phyloP scores from a whole-genome alignment of 2,329 filamentous ascomycete species.

The Chalara sp. region DNA sequence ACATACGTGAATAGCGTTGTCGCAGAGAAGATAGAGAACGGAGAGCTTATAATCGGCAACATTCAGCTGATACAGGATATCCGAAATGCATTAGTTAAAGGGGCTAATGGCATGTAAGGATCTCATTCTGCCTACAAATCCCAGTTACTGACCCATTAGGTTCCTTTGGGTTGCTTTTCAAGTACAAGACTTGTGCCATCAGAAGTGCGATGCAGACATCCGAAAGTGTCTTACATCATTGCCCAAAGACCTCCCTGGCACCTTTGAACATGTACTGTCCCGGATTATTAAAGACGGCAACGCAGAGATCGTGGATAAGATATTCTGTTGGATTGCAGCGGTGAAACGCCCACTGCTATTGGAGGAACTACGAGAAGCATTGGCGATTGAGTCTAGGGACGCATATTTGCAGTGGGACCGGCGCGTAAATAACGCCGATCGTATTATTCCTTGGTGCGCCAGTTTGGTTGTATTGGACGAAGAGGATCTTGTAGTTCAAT shows the following conservation, averaged over 20 bases:
- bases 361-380: conserved; percentile 31
- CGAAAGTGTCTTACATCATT: conserved; percentile 23
- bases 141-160: conserved; percentile 20
- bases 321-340: conserved; percentile 28
- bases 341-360: conserved; percentile 28
- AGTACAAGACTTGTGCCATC: conserved; percentile 29
- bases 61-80: conserved; percentile 17
- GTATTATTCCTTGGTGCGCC: conserved; percentile 26
- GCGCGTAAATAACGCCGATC: conserved; percentile 22
- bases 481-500: conserved; percentile 25
- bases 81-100: conserved; percentile 19
- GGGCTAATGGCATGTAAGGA: conserved; percentile 31
- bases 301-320: conserved; percentile 13
- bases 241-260: conserved; percentile 26
- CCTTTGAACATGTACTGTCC: conserved; percentile 23
- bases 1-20: conserved; percentile 8
- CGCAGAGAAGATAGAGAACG: conserved; percentile 2
- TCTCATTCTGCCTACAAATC: conserved; percentile 1
- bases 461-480: conserved; percentile 30
- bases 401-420: conserved; percentile 18
- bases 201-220: conserved; percentile 28
- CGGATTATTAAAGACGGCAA: conserved; percentile 19
- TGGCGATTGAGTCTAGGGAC: conserved; percentile 29
- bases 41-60: conserved; percentile 10
- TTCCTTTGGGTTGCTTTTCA: conserved; percentile 35